These are phyloP conservation scores for Trichoderma reesei DNA, from an alignment of 495 filamentous ascomycete species.

Conservation along the genomic window DNA sequence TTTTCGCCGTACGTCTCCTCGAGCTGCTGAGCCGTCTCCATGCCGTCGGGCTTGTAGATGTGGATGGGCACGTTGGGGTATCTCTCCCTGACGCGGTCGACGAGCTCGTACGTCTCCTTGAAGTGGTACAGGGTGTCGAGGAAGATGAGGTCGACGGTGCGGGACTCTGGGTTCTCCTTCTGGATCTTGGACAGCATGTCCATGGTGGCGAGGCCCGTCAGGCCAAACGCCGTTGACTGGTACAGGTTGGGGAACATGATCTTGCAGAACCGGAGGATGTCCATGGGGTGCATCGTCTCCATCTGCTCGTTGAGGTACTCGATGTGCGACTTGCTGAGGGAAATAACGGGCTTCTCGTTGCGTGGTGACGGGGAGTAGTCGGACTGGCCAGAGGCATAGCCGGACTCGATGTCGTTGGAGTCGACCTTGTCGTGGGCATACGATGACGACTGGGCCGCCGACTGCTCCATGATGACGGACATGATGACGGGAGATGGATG, in stretches of 20 bases:
- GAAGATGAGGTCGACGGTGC: constrained; percentile 82
- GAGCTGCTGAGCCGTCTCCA: constrained; percentile 63
- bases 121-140: constrained; percentile 97
- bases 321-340: constrained; percentile 82
- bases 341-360: constrained; percentile 39
- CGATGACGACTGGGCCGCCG: constrained; percentile 24
- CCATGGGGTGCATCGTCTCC: constrained; percentile 63
- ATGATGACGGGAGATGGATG: constrained; percentile 18
- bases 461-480: constrained; percentile 19
- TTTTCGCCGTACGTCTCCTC: constrained; percentile 68
- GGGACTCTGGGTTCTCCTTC: constrained; percentile 49
- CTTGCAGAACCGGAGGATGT: constrained; percentile 86
- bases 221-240: constrained; percentile 94
- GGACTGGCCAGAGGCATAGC: constrained; percentile 54
- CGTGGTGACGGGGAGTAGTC: constrained; percentile 74
- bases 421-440: constrained; percentile 23
- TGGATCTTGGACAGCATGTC: constrained; percentile 91
- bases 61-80: constrained; percentile 78
- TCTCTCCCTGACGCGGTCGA: constrained; percentile 62
- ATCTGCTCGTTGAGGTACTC: constrained; percentile 83
- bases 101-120: constrained; percentile 72
- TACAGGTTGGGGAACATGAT: constrained; percentile 82
- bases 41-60: constrained; percentile 74
- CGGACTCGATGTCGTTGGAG: constrained; percentile 21
- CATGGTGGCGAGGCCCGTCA: constrained; percentile 86